Conservation (phyloP, 2,329 filamentous ascomycete species). For the Colletotrichum graminicola region DNA sequence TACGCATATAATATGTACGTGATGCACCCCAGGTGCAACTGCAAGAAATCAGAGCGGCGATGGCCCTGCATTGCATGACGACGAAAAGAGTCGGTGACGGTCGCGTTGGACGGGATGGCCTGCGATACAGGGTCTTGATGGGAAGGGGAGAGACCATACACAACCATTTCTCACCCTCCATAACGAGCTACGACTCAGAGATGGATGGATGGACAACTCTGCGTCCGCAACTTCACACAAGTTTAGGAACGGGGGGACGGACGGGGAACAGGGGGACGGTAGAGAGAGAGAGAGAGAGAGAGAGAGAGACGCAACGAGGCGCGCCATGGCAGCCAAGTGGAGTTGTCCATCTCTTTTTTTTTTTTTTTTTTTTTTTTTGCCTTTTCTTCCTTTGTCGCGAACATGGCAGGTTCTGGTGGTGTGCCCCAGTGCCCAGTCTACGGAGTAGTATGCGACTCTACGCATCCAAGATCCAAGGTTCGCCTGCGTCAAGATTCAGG, state of each 20-base stretch:
- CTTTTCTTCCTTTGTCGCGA: constrained; percentile 4
- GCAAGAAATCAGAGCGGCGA: constrained; percentile 9
- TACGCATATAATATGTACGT: neutral
- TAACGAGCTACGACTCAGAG: neutral
- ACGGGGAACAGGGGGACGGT: neutral
- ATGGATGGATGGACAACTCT: neutral
- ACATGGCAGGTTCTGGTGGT: too few species aligned
- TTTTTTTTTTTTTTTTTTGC: too few species aligned
- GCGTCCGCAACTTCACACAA: neutral
- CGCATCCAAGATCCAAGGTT: constrained; percentile 31
- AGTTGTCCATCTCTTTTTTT: neutral
- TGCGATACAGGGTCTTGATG: constrained; percentile 15
- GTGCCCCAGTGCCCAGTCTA: neutral
- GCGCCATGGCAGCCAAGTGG: constrained; percentile 2
- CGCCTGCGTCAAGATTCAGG: constrained; percentile 30
- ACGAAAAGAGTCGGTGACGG: constrained; percentile 9
- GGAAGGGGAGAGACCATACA: neutral
- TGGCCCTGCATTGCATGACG: constrained; percentile 5
- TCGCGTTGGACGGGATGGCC: neutral
- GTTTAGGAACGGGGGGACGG: neutral
- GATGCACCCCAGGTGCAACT: constrained; percentile 13
- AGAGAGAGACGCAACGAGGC: neutral
- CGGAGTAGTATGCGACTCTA: neutral
- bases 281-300: neutral
- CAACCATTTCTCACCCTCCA: constrained; percentile 3